Conservation (phyloP, 441 rosid genomes). For the Pelargonium citronellum region DNA sequence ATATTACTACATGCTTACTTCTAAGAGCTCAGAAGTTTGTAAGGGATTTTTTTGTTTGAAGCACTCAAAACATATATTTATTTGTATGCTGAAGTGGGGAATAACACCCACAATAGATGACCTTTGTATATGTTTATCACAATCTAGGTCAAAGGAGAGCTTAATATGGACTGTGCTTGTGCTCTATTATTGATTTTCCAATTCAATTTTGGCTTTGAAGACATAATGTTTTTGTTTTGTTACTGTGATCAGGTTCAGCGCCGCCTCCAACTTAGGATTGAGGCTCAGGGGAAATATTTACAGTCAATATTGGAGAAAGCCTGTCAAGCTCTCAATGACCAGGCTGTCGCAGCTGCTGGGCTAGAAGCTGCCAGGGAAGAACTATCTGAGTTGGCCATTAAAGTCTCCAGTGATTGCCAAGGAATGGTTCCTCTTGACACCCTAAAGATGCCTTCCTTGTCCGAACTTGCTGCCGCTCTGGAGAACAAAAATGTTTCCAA, state of each 20-base stretch:
- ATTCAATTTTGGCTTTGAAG: not conserved
- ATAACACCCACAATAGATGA: no score
- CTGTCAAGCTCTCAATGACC: conserved; percentile 69
- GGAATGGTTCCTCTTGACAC: conserved; percentile 38
- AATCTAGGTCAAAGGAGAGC: no score
- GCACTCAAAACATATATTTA: no score
- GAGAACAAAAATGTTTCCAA: conserved; percentile 37
- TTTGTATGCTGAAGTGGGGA: no score
- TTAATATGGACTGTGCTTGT: no score
- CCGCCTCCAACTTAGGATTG: conserved; percentile 74
- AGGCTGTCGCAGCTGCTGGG: conserved; percentile 53
- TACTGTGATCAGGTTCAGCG: conserved; percentile 61
- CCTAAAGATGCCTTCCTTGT: conserved; percentile 42
- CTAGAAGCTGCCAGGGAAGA: conserved; percentile 78
- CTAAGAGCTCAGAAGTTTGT: no score
- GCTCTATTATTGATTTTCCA: not conserved
- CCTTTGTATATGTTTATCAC: no score
- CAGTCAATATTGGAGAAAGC: conserved; percentile 87
- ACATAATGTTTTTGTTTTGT: conserved; percentile 22
- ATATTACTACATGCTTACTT: no score
- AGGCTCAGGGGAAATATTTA: conserved; percentile 81
- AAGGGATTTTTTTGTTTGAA: no score
- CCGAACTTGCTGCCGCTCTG: conserved; percentile 60
- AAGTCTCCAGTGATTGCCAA: conserved; percentile 54
- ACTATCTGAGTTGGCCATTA: conserved; percentile 76